Base-by-base conservation (phyloP, 257 asterid species). In the Ehretia macrophylla region DNA sequence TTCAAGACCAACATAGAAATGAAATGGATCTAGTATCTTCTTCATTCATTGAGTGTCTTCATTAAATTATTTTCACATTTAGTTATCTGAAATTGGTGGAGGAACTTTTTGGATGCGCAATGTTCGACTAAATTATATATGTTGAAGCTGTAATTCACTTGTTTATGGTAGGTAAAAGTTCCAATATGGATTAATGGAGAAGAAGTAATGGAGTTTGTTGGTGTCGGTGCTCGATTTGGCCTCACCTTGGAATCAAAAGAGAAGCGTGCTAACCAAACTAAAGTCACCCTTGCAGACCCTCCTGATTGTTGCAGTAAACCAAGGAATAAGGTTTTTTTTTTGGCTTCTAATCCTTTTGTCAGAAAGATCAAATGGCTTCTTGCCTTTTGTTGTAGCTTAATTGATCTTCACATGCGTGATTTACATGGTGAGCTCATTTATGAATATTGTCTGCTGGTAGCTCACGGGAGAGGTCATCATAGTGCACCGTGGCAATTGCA, bases 221-320 rank as follows among this genome's bases (percentile, higher is more conserved):
- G 99, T 32, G 85, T 93, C 17, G 97, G 99, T 55, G 99, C 99
- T 14, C 84, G 99, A 63, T 93, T 93, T 62, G 99, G 99, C 37
- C 88, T 73, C 51, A 85, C 94, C 42, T 81, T 93, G 84, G 97
- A 89, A 70, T 85, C 99, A 11, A 86, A 86, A 69, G 99, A 93
- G 85, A 93, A 85, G 75, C 97, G 96, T 62, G 99, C 99, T 57
- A 82, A 60, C 71, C 95, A 86, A 76, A 89, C 82, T 11, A 83
- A 52, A 73, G 71, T 93, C 44, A 83, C 87, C 65, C 79, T 89
- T 42, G 92, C 97, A 40, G 97, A 93, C 66, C 99, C 99, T 72
- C 85, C 95, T 38, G 96, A 93, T 77, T 83, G 95, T 70, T 93
- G 99, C 69, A 83, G 79, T 59, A 73, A 58, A 55, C 97, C 95